phyloP scores from a whole-genome alignment of 2,329 filamentous ascomycete species.

The Paracoccidioides brasiliensis region DNA sequence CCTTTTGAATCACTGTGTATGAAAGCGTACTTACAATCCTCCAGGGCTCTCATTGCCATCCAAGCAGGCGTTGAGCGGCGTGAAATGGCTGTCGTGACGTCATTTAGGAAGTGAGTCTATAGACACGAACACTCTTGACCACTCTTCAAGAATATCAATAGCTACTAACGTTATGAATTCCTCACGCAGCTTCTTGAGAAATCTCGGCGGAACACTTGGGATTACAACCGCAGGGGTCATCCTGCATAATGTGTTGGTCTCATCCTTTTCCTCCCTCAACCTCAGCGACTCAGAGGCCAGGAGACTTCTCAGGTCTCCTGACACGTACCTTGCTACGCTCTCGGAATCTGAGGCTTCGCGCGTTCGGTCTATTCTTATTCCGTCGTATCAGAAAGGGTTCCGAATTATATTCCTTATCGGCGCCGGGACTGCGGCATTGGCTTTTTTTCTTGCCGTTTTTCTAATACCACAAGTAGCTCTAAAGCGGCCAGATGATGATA shows the following conservation, averaged over 20 bases:
- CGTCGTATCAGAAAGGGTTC: constrained; percentile 28
- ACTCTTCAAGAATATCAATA: too few relatives aligned
- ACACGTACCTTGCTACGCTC: constrained; percentile 18
- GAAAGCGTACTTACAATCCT: neutral
- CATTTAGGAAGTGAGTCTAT: constrained; percentile 21
- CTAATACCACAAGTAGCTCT: constrained; percentile 28
- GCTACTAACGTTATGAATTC: neutral
- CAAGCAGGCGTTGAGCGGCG: constrained; percentile 28
- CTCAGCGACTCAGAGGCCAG: constrained; percentile 14
- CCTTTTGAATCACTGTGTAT: neutral
- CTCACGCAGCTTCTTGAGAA: constrained; percentile 26
- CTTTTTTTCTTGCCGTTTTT: constrained; percentile 21
- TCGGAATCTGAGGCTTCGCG: constrained; percentile 10
- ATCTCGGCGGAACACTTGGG: constrained; percentile 30
- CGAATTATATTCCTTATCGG: constrained; percentile 29
- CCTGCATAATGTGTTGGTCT: constrained; percentile 19
- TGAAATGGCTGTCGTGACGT: constrained; percentile 31
- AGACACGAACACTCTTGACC: neutral
- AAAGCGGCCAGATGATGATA: constrained; percentile 7
- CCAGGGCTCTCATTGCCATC: constrained; percentile 22
- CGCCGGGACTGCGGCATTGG: constrained; percentile 23
- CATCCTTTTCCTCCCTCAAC: constrained; percentile 16
- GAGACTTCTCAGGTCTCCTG: constrained; percentile 20
- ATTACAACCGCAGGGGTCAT: constrained; percentile 30
- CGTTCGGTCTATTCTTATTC: constrained; percentile 19